Evolutionary conservation across 2,329 filamentous ascomycete species (phyloP), one percentile per base, ranked within the genome.

Genomic region (Stagonosporopsis chrysanthemi): DNA sequence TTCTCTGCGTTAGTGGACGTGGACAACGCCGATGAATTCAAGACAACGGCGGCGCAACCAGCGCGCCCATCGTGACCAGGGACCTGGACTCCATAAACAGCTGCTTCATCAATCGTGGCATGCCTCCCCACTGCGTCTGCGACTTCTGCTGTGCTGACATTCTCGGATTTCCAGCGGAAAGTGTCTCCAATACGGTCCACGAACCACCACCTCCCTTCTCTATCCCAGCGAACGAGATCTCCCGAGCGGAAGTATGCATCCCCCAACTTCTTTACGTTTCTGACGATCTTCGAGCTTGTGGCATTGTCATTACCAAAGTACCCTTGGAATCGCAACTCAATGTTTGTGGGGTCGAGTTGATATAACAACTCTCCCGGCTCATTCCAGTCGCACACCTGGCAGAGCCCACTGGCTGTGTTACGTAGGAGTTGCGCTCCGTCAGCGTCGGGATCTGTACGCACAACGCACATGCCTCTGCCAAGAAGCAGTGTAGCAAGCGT

Each of bases 291-390:
- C 23, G 66, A 69, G 7, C 61, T 59, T 2, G 71, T 75, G 0
- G 76, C 76, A 12, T 61, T 63, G 12, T 53, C 42, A 54, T 78
- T 77, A 31, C 69, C 83, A 73, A 85, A 88, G 73, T 92, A 93
- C 3, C 90, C 90, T 23, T 84, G 82, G 72, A 90, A 76, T 33
- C 66, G 69, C n/a, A 47, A 19, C 0, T 80, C 76, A 7, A 91
- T 85, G 47, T 75, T 64, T 6, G 44, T 39, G 1, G 73, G 58
- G 29, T 76, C 73, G 17, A 76, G 66, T 15, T 68, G 70, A 50
- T 65, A 72, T n/a, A 93, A 76, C 4, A 93, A 86, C 75, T 94
- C 90, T 12, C 90, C 90, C 1, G 89, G 88, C 35, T 86, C 80
- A 14, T 86, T 83, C 67, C 87, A 88, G 0, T 84, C 76, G 38